Base-by-base conservation (phyloP, 1,284 basidiomycete genomes). In the Blastosporella zonata region DNA sequence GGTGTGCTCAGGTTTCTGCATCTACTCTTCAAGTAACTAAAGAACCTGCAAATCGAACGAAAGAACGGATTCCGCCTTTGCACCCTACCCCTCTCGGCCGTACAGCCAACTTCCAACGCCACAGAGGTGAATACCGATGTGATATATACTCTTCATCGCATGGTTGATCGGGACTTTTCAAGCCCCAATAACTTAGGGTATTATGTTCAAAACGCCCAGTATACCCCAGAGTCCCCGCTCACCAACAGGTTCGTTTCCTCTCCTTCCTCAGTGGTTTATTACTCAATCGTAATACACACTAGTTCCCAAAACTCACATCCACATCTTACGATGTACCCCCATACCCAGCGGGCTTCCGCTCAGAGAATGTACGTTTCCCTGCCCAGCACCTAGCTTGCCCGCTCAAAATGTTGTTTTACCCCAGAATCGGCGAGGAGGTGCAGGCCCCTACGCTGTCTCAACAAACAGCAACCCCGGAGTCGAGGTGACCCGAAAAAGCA, bases 41-140 rank as follows among this genome's bases (percentile, higher is more conserved):
- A n/a, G 22, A 12, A 34, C 8, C 50, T 25, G 17, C 48, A 62
- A 54, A 34, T 35, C 47, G 6, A 46, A 47, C 38, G 43, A 53
- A 33, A 53, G 46, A 20, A 20, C 40, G 13, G 57, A 58, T 40
- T 46, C 49, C 10, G 57, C 63, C 10, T 50, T 62, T 10, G 56
- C 65, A 20, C 53, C 65, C 8, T 67, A 66, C 53, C 52, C 62
- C 20, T 49, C 64, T 8, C 63, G 56, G 35, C 63, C 59, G 35
- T 67, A 63, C 48, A 68, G 67, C n/a, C 79, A 82, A 60, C 64
- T 84, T 18, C 81, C 80, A 9, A 84, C 81, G 15, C 82, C 82
- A 15, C 79, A 81, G 59, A 83, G 80, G 82, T 82, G 50, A 59
- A 64, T 51, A 54, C 9, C 8, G 13, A 22, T 9, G 17, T 20